Percentiles rank a stretch among this genome's conserved stretches.
phyloP scores from a whole-genome alignment of 108 stramenopile genomes.

The Cyclotella baltica region DNA sequence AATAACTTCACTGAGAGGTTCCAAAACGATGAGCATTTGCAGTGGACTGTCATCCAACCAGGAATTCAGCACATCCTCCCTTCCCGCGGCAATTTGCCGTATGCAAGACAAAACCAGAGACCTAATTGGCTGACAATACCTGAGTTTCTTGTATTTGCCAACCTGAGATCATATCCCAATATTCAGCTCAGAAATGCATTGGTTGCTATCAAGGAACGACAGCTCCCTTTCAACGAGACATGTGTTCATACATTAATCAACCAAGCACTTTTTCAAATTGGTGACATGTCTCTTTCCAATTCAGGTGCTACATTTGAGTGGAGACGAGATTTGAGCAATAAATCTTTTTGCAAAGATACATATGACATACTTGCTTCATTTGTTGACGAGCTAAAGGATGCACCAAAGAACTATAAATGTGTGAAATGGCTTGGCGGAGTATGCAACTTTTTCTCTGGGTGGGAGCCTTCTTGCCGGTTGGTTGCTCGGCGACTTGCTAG shows the following conservation, averaged over 20 bases:
- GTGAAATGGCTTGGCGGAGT: constrained; percentile 18
- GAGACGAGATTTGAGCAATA: constrained; percentile 28
- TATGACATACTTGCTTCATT: constrained; percentile 8
- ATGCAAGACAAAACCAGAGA: constrained; percentile 25
- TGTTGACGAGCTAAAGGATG: constrained; percentile 40
- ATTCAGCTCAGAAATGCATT: constrained; percentile 49
- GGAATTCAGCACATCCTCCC: constrained; percentile 1
- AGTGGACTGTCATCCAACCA: constrained; percentile 40
- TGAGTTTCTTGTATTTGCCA: constrained; percentile 43
- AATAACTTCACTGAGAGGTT: constrained; percentile 37
- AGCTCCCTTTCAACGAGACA: constrained; percentile 29
- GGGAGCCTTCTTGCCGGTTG: constrained; percentile 3
- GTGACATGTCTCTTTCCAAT: constrained; percentile 26
- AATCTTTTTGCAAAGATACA: constrained; percentile 2
- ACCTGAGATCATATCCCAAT: constrained; percentile 50
- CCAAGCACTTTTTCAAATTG: constrained; percentile 62
- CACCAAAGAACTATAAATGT: constrained; percentile 39
- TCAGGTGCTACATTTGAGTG: constrained; percentile 11
- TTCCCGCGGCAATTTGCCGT: constrained; percentile 41
- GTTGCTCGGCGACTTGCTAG: constrained; percentile 16
- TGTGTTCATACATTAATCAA: constrained; percentile 43
- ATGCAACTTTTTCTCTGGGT: constrained; percentile 31
- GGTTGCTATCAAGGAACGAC: constrained; percentile 23
- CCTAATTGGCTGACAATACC: constrained; percentile 43
- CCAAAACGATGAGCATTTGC: neutral